Base-by-base conservation (phyloP, 2,329 filamentous ascomycete genomes). In the Fusarium hostae region DNA sequence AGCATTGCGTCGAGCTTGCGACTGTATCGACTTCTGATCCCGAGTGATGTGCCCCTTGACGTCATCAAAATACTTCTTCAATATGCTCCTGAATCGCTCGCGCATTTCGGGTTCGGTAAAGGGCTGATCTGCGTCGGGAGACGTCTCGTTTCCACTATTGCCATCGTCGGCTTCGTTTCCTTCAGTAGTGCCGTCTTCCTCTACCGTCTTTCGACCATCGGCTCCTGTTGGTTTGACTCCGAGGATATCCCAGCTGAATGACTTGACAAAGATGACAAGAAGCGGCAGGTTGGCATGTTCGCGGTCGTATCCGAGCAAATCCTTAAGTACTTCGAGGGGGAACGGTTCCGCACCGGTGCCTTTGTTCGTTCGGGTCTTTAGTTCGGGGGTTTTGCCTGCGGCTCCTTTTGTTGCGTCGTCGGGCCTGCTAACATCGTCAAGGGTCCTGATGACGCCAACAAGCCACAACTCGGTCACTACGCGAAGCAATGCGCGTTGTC, bases 381-480 rank as follows among this genome's bases (percentile, higher is more conserved):
- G 81, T 75, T 88, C 89, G 50, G 84, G 88, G 10, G 86, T 83
- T 80, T 95, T 97, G 39, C 87, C 84, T 43, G 88, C 84, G 5
- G 85, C 85, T 80, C 86, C 87, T 81, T 86, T 89, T 30, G 88
- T 88, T n/a, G 87, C 84, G 77, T 91, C 89, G 67, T 91, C 89
- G 13, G 90, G 89, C 48, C 85, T 85, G 55, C 83, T 87, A 66
- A 89, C 87, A 77, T 92, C 89, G 73, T 91, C 89, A 65, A 98
- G 85, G 44, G 94, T 98, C 76, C 92, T 89, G 73, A 99, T 82
- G 44, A 96, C 92, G 32, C 94, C 94, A 22, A 97, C 94, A 8
- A 99, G 89, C 97, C 97, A 99, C 39, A 99, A 86, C 80, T 99
- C 96, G 5, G 96, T 98, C 37, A 97, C 94, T 16, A 99, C 92